Evolutionary conservation across 2,329 filamentous ascomycete species (phyloP).

Genomic region (Calonectria pseudoreteaudii): DNA sequence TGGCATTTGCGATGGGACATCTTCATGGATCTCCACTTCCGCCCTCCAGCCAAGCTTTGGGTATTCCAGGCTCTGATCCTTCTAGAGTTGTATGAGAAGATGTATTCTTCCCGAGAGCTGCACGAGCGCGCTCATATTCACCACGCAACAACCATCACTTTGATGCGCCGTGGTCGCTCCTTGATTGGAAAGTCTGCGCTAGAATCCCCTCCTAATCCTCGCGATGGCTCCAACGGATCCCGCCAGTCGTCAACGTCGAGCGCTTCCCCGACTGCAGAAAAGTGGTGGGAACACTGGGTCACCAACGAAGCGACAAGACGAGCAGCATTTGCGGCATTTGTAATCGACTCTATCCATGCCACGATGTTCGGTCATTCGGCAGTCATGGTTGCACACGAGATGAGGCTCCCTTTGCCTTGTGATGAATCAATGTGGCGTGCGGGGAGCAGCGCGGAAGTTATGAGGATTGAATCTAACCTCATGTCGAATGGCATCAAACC

Average conservation of each 20-base stretch:
- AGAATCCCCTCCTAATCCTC: constrained; percentile 83
- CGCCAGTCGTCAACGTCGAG: constrained; percentile 73
- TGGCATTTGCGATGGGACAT: constrained; percentile 97
- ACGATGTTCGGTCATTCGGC: constrained; percentile 98
- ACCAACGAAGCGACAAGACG: constrained; percentile 90
- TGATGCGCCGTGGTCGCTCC: constrained; percentile 94
- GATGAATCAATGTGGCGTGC: constrained; percentile 95
- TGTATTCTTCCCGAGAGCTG: constrained; percentile 91
- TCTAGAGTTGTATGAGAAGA: constrained; percentile 95
- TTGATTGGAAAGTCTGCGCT: constrained; percentile 86
- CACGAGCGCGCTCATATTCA: constrained; percentile 97
- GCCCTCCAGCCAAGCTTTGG: constrained; percentile 94
- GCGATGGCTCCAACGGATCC: constrained; percentile 69
- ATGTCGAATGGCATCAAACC: constrained; percentile 85
- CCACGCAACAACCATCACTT: constrained; percentile 92
- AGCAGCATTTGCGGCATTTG: constrained; percentile 92
- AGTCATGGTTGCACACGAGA: constrained; percentile 96
- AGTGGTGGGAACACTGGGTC: constrained; percentile 98
- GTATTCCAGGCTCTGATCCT: constrained; percentile 92
- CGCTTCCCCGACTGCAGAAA: constrained; percentile 77
- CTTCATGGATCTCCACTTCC: constrained; percentile 90
- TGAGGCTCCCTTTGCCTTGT: constrained; percentile 90
- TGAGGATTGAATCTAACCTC: constrained; percentile 83
- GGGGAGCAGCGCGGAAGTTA: constrained; percentile 87
- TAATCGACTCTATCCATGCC: constrained; percentile 94